These are phyloP conservation scores for Fusarium solani-melongenae DNA, from an alignment of 2,329 filamentous ascomycete species.

Conservation along the genomic window DNA sequence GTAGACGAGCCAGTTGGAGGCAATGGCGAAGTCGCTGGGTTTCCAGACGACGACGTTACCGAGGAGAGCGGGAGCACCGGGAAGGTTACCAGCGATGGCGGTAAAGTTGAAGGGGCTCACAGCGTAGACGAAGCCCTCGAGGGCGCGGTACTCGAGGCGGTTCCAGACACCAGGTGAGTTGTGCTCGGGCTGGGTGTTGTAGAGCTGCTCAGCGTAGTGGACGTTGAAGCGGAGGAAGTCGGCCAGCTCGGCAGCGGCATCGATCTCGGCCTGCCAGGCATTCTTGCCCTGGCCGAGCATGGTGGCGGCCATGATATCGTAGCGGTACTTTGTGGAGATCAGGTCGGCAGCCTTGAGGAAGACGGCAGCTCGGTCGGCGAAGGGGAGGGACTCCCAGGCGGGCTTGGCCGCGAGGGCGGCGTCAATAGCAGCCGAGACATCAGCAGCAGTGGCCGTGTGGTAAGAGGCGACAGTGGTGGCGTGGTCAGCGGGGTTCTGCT, in stretches of 20 bases:
- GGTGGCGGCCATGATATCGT: slow-evolving; percentile 95
- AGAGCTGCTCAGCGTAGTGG: slow-evolving; percentile 91
- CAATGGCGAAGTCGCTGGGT: slow-evolving; percentile 88
- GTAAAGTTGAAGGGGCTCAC: slow-evolving; percentile 98
- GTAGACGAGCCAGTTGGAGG: slow-evolving; percentile 92
- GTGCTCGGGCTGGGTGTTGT: slow-evolving; percentile 86
- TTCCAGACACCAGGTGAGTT: slow-evolving; percentile 91
- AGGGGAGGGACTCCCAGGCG: slow-evolving; percentile 87
- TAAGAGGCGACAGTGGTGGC: slow-evolving; percentile 81
- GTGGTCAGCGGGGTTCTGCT: slow-evolving; percentile 87
- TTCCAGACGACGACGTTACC: slow-evolving; percentile 98
- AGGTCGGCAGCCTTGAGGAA: slow-evolving; percentile 97
- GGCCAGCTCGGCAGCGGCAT: slow-evolving; percentile 89
- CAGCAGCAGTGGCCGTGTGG: slow-evolving; percentile 80
- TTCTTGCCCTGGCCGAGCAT: slow-evolving; percentile 99
- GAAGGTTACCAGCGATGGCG: slow-evolving; percentile 89
- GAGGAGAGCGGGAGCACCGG: slow-evolving; percentile 84
- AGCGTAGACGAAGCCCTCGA: slow-evolving; percentile 96
- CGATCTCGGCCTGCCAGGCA: slow-evolving; percentile 99
- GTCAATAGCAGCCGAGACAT: slow-evolving; percentile 84
- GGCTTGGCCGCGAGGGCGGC: slow-evolving; percentile 87
- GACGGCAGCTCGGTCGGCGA: slow-evolving; percentile 89
- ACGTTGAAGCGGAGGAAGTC: slow-evolving; percentile 97
- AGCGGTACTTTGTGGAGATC: slow-evolving; percentile 91
- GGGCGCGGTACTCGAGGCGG: slow-evolving; percentile 85